These are phyloP conservation scores for Fonsecaea pugnacius DNA, from an alignment of 2,329 filamentous ascomycete species.

Conservation along the genomic window DNA sequence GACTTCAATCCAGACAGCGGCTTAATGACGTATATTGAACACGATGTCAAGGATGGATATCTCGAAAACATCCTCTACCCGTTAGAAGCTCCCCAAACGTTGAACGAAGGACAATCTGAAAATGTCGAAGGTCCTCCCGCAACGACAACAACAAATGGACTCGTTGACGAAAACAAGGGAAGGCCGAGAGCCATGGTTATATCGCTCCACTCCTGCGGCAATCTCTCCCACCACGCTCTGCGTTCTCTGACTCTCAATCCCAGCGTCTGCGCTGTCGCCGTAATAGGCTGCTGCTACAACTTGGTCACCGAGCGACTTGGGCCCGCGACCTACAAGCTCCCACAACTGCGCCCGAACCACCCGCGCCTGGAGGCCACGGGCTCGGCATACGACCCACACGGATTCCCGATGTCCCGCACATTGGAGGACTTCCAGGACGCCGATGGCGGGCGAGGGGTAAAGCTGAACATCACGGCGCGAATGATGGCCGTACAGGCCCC, in stretches of 20 bases:
- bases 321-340: slow-evolving; percentile 82
- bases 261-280: slow-evolving; percentile 83
- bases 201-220: slow-evolving; percentile 95
- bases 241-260: slow-evolving; percentile 83
- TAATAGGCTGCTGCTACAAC: slow-evolving; percentile 98
- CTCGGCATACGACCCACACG: slow-evolving; percentile 78
- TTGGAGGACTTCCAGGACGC: slow-evolving; percentile 57
- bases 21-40: slow-evolving; percentile 50
- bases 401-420: slow-evolving; percentile 86
- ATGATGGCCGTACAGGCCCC: slow-evolving; percentile 99
- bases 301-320: slow-evolving; percentile 87
- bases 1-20: slow-evolving; percentile 35
- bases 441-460: slow-evolving; percentile 58
- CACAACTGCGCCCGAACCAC: slow-evolving; percentile 75
- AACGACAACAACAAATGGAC: not conserved
- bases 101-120: not conserved
- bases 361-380: slow-evolving; percentile 69
- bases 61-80: slow-evolving; percentile 44
- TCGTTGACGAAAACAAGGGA: not conserved
- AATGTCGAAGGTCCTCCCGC: not conserved
- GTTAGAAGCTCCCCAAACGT: slow-evolving; percentile 16
- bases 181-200: slow-evolving; percentile 68
- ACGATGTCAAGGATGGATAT: slow-evolving; percentile 51
- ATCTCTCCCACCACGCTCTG: slow-evolving; percentile 93
- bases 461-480: slow-evolving; percentile 91